Conservation (phyloP, 441 rosid genomes). For the Corymbia citriodora region DNA sequence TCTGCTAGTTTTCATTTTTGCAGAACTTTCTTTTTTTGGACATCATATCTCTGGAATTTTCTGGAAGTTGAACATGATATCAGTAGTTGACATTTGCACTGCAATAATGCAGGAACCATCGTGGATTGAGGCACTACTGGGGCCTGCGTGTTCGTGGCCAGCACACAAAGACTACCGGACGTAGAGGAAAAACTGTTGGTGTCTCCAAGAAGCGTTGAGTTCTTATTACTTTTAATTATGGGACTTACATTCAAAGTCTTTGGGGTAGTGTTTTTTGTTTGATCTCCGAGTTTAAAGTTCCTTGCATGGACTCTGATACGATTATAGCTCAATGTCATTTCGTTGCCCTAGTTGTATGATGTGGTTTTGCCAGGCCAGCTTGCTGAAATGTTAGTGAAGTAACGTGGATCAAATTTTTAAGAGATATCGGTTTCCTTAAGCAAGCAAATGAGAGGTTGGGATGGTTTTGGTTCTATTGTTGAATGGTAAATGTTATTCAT, state of each 20-base stretch:
- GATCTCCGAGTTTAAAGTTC: not conserved
- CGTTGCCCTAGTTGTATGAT: not conserved
- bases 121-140: conserved; percentile 94
- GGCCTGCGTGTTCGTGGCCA: conserved; percentile 91
- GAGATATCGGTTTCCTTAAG: not conserved
- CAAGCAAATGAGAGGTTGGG: not conserved
- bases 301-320: not conserved
- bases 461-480: not conserved
- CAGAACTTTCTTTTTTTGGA: not conserved
- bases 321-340: not conserved
- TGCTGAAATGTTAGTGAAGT: not conserved
- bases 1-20: not conserved
- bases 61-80: not conserved
- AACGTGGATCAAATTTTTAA: not conserved
- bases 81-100: not conserved
- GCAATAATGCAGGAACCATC: conserved; percentile 57
- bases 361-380: not conserved
- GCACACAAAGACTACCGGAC: conserved; percentile 93
- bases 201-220: conserved; percentile 88
- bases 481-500: not conserved
- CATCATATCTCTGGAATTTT: not conserved
- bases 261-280: not conserved
- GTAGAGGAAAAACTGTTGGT: conserved; percentile 91
- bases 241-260: not conserved
- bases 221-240: not conserved